Conservation (phyloP, 352 stramenopile genomes). For the Phytophthora melonis region DNA sequence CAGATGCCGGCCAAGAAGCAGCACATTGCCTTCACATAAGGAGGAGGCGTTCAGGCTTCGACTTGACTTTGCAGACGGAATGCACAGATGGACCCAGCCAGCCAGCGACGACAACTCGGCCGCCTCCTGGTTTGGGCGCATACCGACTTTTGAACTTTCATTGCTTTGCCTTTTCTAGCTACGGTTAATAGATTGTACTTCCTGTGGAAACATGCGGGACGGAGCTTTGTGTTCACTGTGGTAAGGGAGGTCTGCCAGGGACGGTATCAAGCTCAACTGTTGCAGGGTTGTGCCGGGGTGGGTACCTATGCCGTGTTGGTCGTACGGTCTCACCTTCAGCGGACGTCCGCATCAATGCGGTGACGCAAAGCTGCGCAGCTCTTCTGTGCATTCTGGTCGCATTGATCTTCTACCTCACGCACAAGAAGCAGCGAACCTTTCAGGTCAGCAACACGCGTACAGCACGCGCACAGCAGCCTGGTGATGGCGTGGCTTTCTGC, state of each 20-base stretch:
- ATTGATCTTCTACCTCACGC: too few relatives aligned
- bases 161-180: conserved; percentile 27
- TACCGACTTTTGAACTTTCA: conserved; percentile 10
- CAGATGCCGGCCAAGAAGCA: conserved; percentile 77
- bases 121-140: neutral
- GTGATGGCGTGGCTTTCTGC: neutral
- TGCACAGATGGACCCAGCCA: conserved; percentile 1
- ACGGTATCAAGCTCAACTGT: neutral
- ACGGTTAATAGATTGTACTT: conserved; percentile 46
- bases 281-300: neutral
- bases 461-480: too few relatives aligned
- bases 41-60: neutral
- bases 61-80: conserved; percentile 9
- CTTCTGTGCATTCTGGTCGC: neutral
- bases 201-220: conserved; percentile 17
- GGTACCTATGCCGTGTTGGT: neutral
- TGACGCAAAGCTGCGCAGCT: neutral
- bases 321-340: neutral
- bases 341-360: too few relatives aligned
- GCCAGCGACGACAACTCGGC: neutral
- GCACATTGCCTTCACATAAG: conserved; percentile 78
- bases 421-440: too few relatives aligned
- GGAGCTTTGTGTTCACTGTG: too few relatives aligned
- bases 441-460: too few relatives aligned
- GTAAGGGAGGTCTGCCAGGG: too few relatives aligned